A percentile compares a stretch with the other conserved stretches of the same genome.
Conservation (phyloP, 2,329 filamentous ascomycete genomes). For the Mariannaea elegans region DNA sequence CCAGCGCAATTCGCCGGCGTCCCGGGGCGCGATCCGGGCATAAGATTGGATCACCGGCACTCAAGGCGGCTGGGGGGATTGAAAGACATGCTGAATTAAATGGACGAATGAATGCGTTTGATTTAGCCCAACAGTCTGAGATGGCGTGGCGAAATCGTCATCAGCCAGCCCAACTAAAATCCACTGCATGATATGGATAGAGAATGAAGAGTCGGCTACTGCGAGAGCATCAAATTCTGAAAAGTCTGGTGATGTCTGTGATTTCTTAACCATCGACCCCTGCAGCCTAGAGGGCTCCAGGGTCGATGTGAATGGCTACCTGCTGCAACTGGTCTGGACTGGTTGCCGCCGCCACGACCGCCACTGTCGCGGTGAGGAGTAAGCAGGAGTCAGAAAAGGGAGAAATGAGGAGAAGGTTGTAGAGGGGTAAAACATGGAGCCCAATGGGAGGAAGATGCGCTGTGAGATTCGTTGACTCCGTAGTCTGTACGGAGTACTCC, state of each 20-base stretch:
- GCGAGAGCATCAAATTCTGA: background rate
- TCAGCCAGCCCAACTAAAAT: background rate
- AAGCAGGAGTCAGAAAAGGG: background rate
- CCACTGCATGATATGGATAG: background rate
- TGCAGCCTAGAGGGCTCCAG: background rate
- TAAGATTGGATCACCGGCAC: conserved; percentile 8
- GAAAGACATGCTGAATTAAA: background rate
- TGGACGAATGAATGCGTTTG: background rate
- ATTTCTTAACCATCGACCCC: background rate
- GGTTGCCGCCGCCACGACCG: background rate
- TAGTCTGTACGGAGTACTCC: too few relatives aligned
- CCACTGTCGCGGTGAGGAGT: background rate
- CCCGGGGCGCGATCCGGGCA: conserved; percentile 17
- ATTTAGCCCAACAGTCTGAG: conserved; percentile 2
- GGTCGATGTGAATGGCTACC: background rate
- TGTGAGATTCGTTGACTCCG: too few relatives aligned
- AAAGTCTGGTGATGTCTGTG: background rate
- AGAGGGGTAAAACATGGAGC: background rate
- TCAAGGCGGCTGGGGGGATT: conserved; percentile 1
- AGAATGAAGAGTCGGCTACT: background rate
- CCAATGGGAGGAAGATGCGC: too few relatives aligned
- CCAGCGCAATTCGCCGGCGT: conserved; percentile 20
- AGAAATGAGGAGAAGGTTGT: background rate
- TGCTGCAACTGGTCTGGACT: background rate
- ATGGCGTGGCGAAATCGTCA: conserved; percentile 16